Evolutionary conservation across 176 grass and related monocot genomes (phyloP).

Genomic region (Triticum urartu): DNA sequence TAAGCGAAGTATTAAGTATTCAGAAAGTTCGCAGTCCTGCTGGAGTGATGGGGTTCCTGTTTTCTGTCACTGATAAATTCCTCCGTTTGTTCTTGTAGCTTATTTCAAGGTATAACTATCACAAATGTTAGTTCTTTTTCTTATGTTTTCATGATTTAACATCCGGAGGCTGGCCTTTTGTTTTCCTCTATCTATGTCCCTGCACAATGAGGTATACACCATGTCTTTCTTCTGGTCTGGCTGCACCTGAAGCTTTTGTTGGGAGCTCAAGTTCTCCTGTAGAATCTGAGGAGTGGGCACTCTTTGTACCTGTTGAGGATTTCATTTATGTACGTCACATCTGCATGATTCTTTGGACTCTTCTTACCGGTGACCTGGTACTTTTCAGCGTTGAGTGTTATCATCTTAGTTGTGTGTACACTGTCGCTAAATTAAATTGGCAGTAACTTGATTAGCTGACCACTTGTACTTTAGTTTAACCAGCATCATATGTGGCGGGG

Average conservation of each 20-base stretch:
- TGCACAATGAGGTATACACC: slow-evolving; percentile 62
- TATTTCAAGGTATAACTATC: slow-evolving; percentile 67
- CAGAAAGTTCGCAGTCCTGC: slow-evolving; percentile 77
- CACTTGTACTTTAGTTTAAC: not conserved
- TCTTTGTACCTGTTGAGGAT: slow-evolving; percentile 71
- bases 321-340: slow-evolving; percentile 68
- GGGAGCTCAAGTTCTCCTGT: slow-evolving; percentile 38
- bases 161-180: not conserved
- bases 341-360: slow-evolving; percentile 3
- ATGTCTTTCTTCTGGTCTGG: slow-evolving; percentile 85
- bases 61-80: slow-evolving; percentile 88
- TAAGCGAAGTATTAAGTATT: slow-evolving; percentile 72
- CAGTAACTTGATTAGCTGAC: not conserved
- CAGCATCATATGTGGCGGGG: not conserved
- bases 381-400: not conserved
- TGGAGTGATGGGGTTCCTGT: slow-evolving; percentile 90
- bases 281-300: slow-evolving; percentile 78
- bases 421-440: not conserved
- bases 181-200: not conserved
- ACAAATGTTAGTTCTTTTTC: not conserved
- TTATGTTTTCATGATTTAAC: slow-evolving; percentile 22
- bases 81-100: slow-evolving; percentile 83
- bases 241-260: slow-evolving; percentile 51
- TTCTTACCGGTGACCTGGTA: not conserved
- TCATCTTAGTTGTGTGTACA: not conserved